Evolutionary conservation across 257 asterid genomes (phyloP).

Genomic region (Schizonepeta tenuifolia): DNA sequence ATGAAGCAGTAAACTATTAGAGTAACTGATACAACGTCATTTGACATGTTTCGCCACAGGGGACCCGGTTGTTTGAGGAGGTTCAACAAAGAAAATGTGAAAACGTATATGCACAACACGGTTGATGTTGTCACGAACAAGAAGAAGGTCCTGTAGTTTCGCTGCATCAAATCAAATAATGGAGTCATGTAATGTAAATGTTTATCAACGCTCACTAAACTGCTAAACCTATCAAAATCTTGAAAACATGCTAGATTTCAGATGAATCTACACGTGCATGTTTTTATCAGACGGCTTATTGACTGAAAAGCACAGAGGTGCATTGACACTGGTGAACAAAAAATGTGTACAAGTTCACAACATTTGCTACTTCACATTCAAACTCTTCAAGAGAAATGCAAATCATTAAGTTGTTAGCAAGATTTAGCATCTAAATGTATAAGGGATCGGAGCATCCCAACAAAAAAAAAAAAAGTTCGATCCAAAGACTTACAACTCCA

Average conservation of each 20-base stretch:
- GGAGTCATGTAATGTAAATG: conserved; percentile 32
- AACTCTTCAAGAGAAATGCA: background rate
- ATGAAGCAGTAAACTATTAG: conserved; percentile 76
- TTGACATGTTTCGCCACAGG: conserved; percentile 60
- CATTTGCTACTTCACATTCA: background rate
- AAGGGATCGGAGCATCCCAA: conserved; percentile 6
- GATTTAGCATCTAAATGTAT: background rate
- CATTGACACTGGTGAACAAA: background rate
- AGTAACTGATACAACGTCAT: conserved; percentile 57
- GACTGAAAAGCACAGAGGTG: conserved; percentile 1
- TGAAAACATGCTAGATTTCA: background rate
- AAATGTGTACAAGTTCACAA: background rate
- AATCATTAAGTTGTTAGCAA: background rate
- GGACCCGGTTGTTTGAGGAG: conserved; percentile 52
- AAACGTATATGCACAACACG: conserved; percentile 74
- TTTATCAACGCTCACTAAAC: background rate
- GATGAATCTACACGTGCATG: background rate
- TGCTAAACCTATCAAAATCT: background rate
- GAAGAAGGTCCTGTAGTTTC: conserved; percentile 83
- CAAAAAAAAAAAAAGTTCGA: background rate
- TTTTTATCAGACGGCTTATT: background rate
- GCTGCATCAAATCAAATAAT: conserved; percentile 54
- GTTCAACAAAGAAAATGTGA: conserved; percentile 79
- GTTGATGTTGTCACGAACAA: conserved; percentile 78
- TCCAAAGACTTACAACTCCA: conserved; percentile 62